Percentiles rank a stretch among this genome's conserved stretches.
These are phyloP conservation scores for Williopsis jadinii DNA, from an alignment of 1,139 yeast genomes.

Conservation along the genomic window DNA sequence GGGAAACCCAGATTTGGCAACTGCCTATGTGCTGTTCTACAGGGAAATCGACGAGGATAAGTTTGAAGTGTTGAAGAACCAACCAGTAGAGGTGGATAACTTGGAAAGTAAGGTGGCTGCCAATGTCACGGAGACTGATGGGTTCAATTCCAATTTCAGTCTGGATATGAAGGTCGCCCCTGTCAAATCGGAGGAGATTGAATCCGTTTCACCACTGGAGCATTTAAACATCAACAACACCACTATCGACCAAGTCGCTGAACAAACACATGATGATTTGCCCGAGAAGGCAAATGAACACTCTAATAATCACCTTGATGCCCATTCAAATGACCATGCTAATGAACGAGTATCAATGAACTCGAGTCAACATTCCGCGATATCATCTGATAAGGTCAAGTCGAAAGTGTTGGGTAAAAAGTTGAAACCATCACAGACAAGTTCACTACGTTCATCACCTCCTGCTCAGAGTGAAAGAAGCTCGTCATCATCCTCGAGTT, in stretches of 20 bases:
- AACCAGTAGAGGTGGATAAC: not conserved
- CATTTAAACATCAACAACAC: constrained; percentile 1
- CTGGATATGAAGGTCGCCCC: constrained; percentile 8
- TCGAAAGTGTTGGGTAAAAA: not conserved
- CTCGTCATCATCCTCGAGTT: not conserved
- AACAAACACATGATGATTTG: not conserved
- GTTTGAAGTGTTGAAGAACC: constrained; percentile 6
- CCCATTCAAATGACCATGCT: no score
- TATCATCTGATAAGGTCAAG: constrained; percentile 9
- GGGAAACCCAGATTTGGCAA: constrained; percentile 79
- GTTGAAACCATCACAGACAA: not conserved
- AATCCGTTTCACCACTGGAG: constrained; percentile 14
- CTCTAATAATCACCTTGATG: constrained; percentile 5
- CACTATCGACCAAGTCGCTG: not conserved
- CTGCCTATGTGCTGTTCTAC: constrained; percentile 87
- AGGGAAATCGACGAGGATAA: constrained; percentile 33
- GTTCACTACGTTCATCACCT: not conserved
- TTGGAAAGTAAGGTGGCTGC: not conserved
- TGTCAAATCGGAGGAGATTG: constrained; percentile 2
- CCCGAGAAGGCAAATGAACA: constrained; percentile 1
- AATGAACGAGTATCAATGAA: constrained; percentile 4
- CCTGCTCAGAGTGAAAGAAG: not conserved
- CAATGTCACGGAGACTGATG: constrained; percentile 1
- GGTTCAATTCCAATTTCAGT: constrained; percentile 8
- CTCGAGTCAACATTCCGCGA: constrained; percentile 11